Evolutionary conservation across 1,284 basidiomycete genomes (phyloP), one percentile per base, ranked within the genome.

Genomic region (Pseudozyma sp.): DNA sequence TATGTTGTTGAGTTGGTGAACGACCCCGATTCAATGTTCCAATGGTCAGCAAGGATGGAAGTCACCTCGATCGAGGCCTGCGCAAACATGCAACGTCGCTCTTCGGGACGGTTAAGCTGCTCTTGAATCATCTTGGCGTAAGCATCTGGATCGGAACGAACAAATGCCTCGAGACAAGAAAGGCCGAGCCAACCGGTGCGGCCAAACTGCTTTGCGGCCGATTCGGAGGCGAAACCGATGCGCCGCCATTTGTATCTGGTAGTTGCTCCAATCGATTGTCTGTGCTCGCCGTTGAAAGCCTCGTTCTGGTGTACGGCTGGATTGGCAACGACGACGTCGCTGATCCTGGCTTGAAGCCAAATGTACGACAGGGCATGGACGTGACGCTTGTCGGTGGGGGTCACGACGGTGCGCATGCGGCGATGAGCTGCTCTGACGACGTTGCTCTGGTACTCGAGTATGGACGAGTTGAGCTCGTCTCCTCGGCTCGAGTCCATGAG

Each of bases 361-460:
- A 82, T 69, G 61, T 81, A 80, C 3, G 78, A 79, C 16, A 82
- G 49, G 1, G 80, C 79, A 30, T 70, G 67, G 4, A 76, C 78
- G 47, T 82, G 80, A 5, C 78, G 72, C 63, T 78, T 79, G 57
- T 82, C 74, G 0, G 77, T 78, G 8, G 79, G 80, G 0, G 77
- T 78, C 34, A 97, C 91, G 3, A 89, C 86, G 0, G 90, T 92
- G 7, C 88, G 90, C 84, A 95, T 93, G 83, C 91, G 91, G 53
- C 90, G 89, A 79, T 93, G 91, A 2, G 91, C 90, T 16, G 94
- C 89, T 31, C 92, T 89, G 56, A 93, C 88, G 78, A 94, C 90
- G 84, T 94, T 94, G 43, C 92, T 90, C 87, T 97, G 94, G 84
- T 96, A 97, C 78, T 95, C 92, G 60, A 96, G 88, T 55, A 97